A percentile compares a stretch with the other conserved stretches of the same genome.
These are phyloP conservation scores for Citrullus mucosospermus DNA, from an alignment of 306 rosid species.

Conservation along the genomic window DNA sequence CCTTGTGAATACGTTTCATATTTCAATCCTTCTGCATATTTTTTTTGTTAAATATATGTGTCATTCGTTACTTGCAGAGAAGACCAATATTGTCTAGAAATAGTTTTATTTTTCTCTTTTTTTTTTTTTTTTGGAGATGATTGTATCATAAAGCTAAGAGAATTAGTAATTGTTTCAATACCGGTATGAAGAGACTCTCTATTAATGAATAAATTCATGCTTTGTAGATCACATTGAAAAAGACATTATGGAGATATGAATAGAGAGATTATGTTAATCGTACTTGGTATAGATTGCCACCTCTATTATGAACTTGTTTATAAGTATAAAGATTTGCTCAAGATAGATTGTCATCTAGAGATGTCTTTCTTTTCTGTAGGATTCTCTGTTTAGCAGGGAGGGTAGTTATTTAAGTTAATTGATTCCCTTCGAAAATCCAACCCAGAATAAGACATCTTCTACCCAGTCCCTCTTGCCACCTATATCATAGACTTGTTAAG, in stretches of 20 bases:
- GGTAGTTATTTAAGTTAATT: too few species aligned
- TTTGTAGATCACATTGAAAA: not conserved
- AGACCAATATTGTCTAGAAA: not conserved
- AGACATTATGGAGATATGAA: too few species aligned
- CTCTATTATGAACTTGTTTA: too few species aligned
- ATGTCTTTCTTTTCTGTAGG: too few species aligned
- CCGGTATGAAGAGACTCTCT: not conserved
- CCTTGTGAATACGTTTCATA: conserved; percentile 3
- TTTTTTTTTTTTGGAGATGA: not conserved
- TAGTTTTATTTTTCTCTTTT: not conserved
- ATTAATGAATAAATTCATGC: not conserved
- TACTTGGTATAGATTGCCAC: too few species aligned
- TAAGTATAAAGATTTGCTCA: too few species aligned
- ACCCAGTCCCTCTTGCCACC: too few species aligned
- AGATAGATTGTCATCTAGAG: not conserved
- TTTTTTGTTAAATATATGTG: not conserved
- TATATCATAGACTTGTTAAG: too few species aligned
- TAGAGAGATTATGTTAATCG: too few species aligned
- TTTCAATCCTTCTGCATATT: not conserved
- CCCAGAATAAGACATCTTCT: too few species aligned
- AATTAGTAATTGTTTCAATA: not conserved
- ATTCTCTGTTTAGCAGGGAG: too few species aligned
- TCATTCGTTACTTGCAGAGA: not conserved
- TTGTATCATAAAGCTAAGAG: not conserved
- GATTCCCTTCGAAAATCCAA: too few species aligned